A percentile compares a stretch with the other conserved stretches of the same genome.
Evolutionary conservation across 2,329 filamentous ascomycete species (phyloP).

Genomic region (Trichoderma sp.): DNA sequence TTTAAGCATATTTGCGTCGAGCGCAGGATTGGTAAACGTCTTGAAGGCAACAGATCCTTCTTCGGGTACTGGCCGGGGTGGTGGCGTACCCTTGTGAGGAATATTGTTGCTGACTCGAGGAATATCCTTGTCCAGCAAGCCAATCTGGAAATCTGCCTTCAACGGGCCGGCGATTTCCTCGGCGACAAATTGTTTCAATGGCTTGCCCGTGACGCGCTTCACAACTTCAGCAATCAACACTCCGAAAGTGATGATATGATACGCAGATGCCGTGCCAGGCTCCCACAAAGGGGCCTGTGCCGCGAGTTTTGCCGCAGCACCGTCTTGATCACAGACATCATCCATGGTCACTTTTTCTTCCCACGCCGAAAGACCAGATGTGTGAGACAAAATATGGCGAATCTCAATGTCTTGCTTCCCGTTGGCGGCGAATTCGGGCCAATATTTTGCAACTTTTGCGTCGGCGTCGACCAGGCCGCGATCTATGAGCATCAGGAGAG

Average conservation of each 20-base stretch:
- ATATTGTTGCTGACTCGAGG: slow-evolving; percentile 41
- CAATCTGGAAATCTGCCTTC: slow-evolving; percentile 49
- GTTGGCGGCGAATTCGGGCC: slow-evolving; percentile 48
- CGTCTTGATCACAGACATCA: slow-evolving; percentile 37
- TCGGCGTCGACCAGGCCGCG: slow-evolving; percentile 40
- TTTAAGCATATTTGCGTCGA: slow-evolving; percentile 27
- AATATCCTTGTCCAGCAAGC: slow-evolving; percentile 44
- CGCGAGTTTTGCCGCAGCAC: slow-evolving; percentile 38
- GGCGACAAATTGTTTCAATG: slow-evolving; percentile 43
- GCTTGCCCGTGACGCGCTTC: slow-evolving; percentile 41
- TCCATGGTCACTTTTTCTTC: slow-evolving; percentile 34
- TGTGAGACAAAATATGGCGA: slow-evolving; percentile 44
- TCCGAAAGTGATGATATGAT: slow-evolving; percentile 44
- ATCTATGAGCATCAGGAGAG: slow-evolving; percentile 42
- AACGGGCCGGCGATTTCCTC: slow-evolving; percentile 42
- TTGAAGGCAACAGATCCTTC: slow-evolving; percentile 26
- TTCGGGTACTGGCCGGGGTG: slow-evolving; percentile 29
- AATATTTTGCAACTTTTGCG: slow-evolving; percentile 44
- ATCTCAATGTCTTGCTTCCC: slow-evolving; percentile 44
- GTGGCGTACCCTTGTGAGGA: slow-evolving; percentile 29
- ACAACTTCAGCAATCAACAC: slow-evolving; percentile 47
- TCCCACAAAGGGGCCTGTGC: slow-evolving; percentile 46
- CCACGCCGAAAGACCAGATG: slow-evolving; percentile 38
- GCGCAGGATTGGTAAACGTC: slow-evolving; percentile 31
- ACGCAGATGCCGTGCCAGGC: slow-evolving; percentile 45